Evolutionary conservation across 2,329 filamentous ascomycete species (phyloP).

Genomic region (Paraphoma chrysanthemicola): DNA sequence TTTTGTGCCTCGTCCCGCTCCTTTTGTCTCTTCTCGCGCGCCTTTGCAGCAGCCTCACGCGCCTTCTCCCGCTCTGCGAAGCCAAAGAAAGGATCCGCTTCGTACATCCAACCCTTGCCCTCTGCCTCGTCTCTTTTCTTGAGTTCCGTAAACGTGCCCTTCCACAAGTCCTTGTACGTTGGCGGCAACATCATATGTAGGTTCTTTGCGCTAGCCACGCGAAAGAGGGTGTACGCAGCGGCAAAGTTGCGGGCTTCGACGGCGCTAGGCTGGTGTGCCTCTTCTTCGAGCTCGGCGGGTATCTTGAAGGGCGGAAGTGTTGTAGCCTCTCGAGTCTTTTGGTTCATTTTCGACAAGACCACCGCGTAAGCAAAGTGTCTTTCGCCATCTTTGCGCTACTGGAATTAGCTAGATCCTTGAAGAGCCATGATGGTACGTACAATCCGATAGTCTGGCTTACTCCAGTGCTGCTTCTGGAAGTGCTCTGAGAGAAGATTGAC

Average conservation of each 20-base stretch:
- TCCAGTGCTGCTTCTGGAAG: slow-evolving; percentile 96
- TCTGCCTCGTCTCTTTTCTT: slow-evolving; percentile 82
- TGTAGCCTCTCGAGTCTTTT: slow-evolving; percentile 80
- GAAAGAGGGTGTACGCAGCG: slow-evolving; percentile 87
- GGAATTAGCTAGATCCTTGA: slow-evolving; percentile 9
- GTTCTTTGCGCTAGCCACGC: slow-evolving; percentile 95
- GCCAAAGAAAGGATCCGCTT: slow-evolving; percentile 89
- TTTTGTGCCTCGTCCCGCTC: slow-evolving; percentile 67
- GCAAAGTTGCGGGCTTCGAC: slow-evolving; percentile 94
- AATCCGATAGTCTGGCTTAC: slow-evolving; percentile 89
- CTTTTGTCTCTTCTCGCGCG: slow-evolving; percentile 68
- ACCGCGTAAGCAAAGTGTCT: slow-evolving; percentile 79
- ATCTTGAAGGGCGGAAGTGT: slow-evolving; percentile 83
- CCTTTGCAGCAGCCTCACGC: slow-evolving; percentile 78
- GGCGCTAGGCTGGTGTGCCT: slow-evolving; percentile 77
- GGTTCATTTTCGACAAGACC: slow-evolving; percentile 74
- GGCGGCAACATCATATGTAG: slow-evolving; percentile 94
- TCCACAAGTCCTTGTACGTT: slow-evolving; percentile 89
- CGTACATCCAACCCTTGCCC: slow-evolving; percentile 86
- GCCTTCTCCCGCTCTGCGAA: slow-evolving; percentile 81
- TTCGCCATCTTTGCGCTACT: slow-evolving; percentile 72
- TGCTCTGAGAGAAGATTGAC: slow-evolving; percentile 93
- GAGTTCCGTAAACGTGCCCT: slow-evolving; percentile 79
- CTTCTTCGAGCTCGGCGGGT: slow-evolving; percentile 75
- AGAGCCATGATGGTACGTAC: slow-evolving; percentile 47